Evolutionary conservation across 2,329 filamentous ascomycete species (phyloP), one percentile per base, ranked within the genome.

Genomic region (Hypoxylon sp.): DNA sequence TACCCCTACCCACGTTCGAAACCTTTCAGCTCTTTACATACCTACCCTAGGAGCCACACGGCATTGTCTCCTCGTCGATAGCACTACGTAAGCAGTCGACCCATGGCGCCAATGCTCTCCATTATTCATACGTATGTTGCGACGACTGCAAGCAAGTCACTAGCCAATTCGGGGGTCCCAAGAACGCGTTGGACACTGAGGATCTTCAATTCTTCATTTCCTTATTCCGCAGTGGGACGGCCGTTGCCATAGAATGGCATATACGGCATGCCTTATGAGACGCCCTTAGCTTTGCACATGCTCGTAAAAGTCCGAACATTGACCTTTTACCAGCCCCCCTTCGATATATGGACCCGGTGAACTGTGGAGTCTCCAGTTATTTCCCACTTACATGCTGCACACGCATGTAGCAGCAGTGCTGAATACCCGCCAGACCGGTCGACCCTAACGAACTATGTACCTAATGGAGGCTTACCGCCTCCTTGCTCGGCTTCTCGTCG

Each of bases 161-260:
- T n/a, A 28, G 21, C 14, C 45, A 23, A 51, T 32, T 19, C n/a
- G 48, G 10, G 48, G 17, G n/a, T n/a, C 17, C n/a, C n/a, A 9
- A 38, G 23, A 5, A 34, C 17, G 17, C 17, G 7, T 34, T 19
- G 14, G 34, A 13, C 13, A 17, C 32, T 41, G 55, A 60, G 41
- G 30, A 56, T 51, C 61, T 50, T 64, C 49, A 55, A 55, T 60
- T 43, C 17, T 9, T 43, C 49, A 55, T 59, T 60, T 43, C 17
- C 38, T 43, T 32, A 55, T 60, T 60, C 60, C 56, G 23, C 32
- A 17, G 14, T 43, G 53, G 10, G 28, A 28, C 48, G 28, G 34
- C 19, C 41, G 61, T 53, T 36, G 6, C 28, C 6, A 30, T 30
- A 14, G 28, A 34, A 25, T 25, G 38, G 38, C 45, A 19, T 30